Percentiles rank a stretch among this genome's conserved stretches.
Evolutionary conservation across 2,329 filamentous ascomycete species (phyloP).

Genomic region (Ambrosiella xylebori): DNA sequence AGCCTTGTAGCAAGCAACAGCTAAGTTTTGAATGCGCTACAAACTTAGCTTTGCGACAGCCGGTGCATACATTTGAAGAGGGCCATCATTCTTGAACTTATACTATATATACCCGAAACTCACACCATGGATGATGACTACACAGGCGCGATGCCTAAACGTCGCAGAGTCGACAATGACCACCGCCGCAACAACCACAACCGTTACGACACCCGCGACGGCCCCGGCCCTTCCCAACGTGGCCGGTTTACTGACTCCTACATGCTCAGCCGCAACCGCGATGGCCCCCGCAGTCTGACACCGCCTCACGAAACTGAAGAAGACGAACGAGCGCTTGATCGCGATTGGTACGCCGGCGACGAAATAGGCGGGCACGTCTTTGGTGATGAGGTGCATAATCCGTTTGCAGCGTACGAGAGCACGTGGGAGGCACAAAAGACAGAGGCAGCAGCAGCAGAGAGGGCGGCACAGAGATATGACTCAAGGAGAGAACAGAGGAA

Average conservation of each 20-base stretch:
- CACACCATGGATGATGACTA: conserved; percentile 17
- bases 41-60: background rate
- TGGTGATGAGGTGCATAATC: conserved; percentile 84
- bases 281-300: conserved; percentile 30
- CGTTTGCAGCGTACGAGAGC: conserved; percentile 60
- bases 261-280: background rate
- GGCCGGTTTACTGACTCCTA: background rate
- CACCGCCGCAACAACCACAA: conserved; percentile 17
- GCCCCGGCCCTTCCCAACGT: conserved; percentile 18
- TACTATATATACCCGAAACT: background rate
- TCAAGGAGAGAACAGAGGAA: conserved; percentile 69
- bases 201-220: conserved; percentile 19
- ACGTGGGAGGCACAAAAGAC: conserved; percentile 62
- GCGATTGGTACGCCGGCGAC: conserved; percentile 85
- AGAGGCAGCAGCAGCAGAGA: conserved; percentile 60
- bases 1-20: conserved; percentile 8
- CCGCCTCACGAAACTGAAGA: conserved; percentile 29
- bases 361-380: conserved; percentile 68
- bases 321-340: conserved; percentile 60
- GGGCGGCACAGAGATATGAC: conserved; percentile 53
- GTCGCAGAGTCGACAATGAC: conserved; percentile 22
- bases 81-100: background rate
- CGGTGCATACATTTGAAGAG: background rate
- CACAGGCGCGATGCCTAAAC: conserved; percentile 24
- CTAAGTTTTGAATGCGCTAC: background rate